Base-by-base conservation (phyloP, 2,329 filamentous ascomycete genomes). In the Pseudocercospora vitis region DNA sequence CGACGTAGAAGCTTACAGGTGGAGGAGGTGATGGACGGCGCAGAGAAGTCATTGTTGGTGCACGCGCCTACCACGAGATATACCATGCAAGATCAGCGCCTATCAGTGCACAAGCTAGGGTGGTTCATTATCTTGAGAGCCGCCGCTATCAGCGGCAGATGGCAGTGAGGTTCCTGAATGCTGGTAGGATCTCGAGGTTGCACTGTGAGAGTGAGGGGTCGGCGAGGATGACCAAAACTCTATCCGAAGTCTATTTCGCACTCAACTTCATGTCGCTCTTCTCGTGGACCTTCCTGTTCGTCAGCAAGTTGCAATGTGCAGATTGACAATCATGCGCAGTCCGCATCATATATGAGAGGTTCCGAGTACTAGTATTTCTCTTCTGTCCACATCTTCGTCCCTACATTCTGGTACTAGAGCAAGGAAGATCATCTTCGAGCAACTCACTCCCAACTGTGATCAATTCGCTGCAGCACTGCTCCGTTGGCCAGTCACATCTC, bases 31-130 rank as follows among this genome's bases (percentile, higher is more conserved):
- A 3, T 11, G 14, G 42, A 24, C 23, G 26, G 29, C 44, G 26
- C 21, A 28, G 21, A 19, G 14, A 32, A 32, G 44, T 14, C 23
- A 46, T 47, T 26, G 24, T 42, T 12, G 37, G 26, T 11, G 9
- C 44, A 47, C 44, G 44, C 44, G 44, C 31, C 24, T 47, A 19
- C 44, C 44, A 47, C 28, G 44, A 47, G 44, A 33, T 31, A 16
- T 31, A 31, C 21, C 44, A 33, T 47, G 44, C 44, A 47, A 21
- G 14, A 47, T 47, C 24, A 33, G 16, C 16, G 44, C 44, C 44
- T 47, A 47, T 47, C 44, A 32, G 29, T 19, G 14, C 11, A 11
- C 28, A 33, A 18, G 29, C 44, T 33, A 21, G 44, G 44, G 21
- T 18, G 18, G 14, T 21, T 14, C 44, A 23, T 47, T 47, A 47